phyloP scores from a whole-genome alignment of 2,329 filamentous ascomycete species.

The Aspergillus thermomutatus region DNA sequence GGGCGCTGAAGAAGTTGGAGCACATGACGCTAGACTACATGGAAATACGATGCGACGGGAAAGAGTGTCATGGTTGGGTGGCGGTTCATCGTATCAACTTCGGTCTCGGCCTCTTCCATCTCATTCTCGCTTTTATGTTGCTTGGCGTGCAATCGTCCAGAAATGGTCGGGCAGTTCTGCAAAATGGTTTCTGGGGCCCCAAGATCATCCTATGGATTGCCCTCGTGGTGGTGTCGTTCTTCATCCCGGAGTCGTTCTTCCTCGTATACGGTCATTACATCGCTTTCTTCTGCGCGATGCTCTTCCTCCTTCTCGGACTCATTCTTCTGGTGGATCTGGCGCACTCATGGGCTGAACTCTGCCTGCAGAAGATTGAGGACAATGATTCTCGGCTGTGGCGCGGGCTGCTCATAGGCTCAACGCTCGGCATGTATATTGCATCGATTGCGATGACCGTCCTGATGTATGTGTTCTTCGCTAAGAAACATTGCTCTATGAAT shows the following conservation, averaged over 20 bases:
- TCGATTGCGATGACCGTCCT: conserved; percentile 92
- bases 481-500: conserved; percentile 83
- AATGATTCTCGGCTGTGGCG: conserved; percentile 84
- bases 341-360: conserved; percentile 96
- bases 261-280: conserved; percentile 95
- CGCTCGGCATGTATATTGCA: conserved; percentile 86
- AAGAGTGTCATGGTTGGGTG: conserved; percentile 91
- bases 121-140: conserved; percentile 78
- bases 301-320: conserved; percentile 89
- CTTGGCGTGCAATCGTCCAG: conserved; percentile 84
- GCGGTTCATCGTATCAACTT: conserved; percentile 98
- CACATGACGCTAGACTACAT: conserved; percentile 92
- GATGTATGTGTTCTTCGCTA: conserved; percentile 96
- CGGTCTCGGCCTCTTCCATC: conserved; percentile 88
- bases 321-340: conserved; percentile 92
- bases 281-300: conserved; percentile 79
- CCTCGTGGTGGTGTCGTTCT: conserved; percentile 85
- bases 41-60: conserved; percentile 86
- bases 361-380: conserved; percentile 87
- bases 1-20: conserved; percentile 95
- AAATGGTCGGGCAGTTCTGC: conserved; percentile 79
- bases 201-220: conserved; percentile 88
- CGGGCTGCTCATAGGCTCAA: conserved; percentile 82
- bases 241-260: conserved; percentile 94
- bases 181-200: conserved; percentile 99